These are phyloP conservation scores for Trichoderma pleuroti DNA, from an alignment of 2,329 filamentous ascomycete species.

Conservation along the genomic window DNA sequence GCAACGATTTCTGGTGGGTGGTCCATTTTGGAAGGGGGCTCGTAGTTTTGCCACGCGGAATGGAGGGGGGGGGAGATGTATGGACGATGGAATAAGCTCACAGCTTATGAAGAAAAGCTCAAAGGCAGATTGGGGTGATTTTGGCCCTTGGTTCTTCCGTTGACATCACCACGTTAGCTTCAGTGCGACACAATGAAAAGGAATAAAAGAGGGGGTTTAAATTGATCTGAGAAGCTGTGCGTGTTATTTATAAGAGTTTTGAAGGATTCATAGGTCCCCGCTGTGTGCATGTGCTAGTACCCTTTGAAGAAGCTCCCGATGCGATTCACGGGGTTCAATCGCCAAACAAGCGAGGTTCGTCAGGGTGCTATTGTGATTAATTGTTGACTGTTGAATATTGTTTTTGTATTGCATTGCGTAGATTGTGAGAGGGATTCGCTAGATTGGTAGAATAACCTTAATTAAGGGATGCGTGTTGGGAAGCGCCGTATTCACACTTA, in stretches of 20 bases:
- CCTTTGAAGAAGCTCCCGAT: neutral
- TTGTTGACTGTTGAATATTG: neutral
- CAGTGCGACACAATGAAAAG: neutral
- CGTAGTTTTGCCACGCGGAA: neutral
- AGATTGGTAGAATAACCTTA: neutral
- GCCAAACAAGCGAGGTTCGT: neutral
- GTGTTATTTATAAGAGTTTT: neutral
- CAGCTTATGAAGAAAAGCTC: neutral
- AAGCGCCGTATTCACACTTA: neutral
- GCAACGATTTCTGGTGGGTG: conserved; percentile 4
- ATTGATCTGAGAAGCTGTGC: neutral
- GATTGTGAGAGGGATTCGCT: neutral
- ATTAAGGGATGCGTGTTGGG: neutral
- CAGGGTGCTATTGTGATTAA: neutral
- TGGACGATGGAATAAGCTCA: neutral
- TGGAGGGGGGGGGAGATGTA: neutral
- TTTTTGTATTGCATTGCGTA: neutral
- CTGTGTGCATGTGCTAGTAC: neutral
- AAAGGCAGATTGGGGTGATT: neutral
- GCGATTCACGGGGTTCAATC: neutral
- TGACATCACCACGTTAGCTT: neutral
- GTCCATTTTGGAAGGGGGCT: neutral
- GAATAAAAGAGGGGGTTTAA: neutral
- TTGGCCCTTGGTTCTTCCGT: neutral
- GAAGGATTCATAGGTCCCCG: neutral